Evolutionary conservation across 2,329 filamentous ascomycete genomes (phyloP).

Genomic region (Pleoardoris graminearum): DNA sequence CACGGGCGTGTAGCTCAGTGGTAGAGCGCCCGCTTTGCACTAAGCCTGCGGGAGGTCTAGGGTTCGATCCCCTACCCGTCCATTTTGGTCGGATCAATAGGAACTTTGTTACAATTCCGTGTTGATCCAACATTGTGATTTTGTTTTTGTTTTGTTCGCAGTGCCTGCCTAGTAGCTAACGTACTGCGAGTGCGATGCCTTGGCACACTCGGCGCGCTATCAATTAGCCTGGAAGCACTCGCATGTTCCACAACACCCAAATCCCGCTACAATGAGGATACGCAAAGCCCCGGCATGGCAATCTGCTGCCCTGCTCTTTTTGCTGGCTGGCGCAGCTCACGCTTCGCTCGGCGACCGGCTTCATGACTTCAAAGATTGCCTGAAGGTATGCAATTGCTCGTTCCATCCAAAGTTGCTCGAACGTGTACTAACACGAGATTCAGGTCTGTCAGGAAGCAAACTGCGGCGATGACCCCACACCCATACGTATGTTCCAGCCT

Average conservation of each 20-base stretch:
- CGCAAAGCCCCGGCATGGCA: conserved; percentile 29
- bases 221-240: neutral
- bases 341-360: conserved; percentile 84
- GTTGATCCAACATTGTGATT: too few species aligned
- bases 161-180: too few species aligned
- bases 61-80: conserved; percentile 38
- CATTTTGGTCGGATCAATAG: conserved; percentile 15
- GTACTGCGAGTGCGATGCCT: neutral
- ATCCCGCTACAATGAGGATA: conserved; percentile 30
- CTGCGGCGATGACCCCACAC: conserved; percentile 66
- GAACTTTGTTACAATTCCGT: too few species aligned
- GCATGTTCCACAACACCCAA: conserved; percentile 9
- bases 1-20: conserved; percentile 43
- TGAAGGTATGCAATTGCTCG: conserved; percentile 63
- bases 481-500: conserved; percentile 66
- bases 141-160: too few species aligned
- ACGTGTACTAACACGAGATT: conserved; percentile 15
- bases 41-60: conserved; percentile 34
- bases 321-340: conserved; percentile 45
- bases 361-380: conserved; percentile 84
- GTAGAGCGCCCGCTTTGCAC: conserved; percentile 48
- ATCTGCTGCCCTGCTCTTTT: conserved; percentile 26
- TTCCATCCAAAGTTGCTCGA: neutral
- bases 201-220: neutral
- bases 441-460: conserved; percentile 82